Evolutionary conservation across 345 rosid species (phyloP).

Genomic region (Cardiospermum halicacabum): DNA sequence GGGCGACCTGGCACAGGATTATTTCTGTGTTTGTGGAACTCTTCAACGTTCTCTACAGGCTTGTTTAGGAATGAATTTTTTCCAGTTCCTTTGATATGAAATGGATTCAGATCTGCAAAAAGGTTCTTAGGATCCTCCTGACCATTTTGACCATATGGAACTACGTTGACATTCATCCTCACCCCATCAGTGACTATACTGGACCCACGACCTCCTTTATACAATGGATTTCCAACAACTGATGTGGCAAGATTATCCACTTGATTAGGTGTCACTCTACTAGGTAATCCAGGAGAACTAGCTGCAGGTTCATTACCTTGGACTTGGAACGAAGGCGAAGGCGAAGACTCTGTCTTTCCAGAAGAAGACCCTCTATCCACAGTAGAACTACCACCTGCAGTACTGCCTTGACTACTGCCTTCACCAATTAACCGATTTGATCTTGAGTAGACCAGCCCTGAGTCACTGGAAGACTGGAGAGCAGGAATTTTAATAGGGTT

Average conservation of each 20-base stretch:
- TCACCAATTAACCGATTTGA: slow-evolving; percentile 56
- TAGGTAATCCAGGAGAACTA: slow-evolving; percentile 51
- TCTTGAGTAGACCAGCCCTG: slow-evolving; percentile 32
- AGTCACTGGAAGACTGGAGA: slow-evolving; percentile 38
- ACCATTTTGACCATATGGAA: slow-evolving; percentile 60
- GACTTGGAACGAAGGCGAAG: slow-evolving; percentile 32
- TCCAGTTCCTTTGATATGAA: slow-evolving; percentile 78
- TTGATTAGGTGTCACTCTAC: slow-evolving; percentile 38
- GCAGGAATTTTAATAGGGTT: slow-evolving; percentile 46
- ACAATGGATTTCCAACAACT: slow-evolving; percentile 38
- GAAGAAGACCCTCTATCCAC: slow-evolving; percentile 35
- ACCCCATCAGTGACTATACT: slow-evolving; percentile 47
- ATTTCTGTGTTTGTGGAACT: slow-evolving; percentile 51
- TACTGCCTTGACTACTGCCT: slow-evolving; percentile 57
- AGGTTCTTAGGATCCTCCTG: slow-evolving; percentile 69
- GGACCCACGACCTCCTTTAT: slow-evolving; percentile 60
- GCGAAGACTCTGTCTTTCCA: slow-evolving; percentile 30
- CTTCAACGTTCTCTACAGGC: slow-evolving; percentile 50
- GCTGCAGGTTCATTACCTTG: slow-evolving; percentile 37
- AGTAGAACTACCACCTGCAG: slow-evolving; percentile 27
- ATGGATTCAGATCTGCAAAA: slow-evolving; percentile 94
- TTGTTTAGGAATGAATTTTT: slow-evolving; percentile 52
- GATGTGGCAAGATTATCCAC: slow-evolving; percentile 45
- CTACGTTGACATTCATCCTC: slow-evolving; percentile 68
- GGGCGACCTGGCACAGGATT: slow-evolving; percentile 55